Conservation (phyloP, 495 filamentous ascomycete species). For the Xylaria scruposa region DNA sequence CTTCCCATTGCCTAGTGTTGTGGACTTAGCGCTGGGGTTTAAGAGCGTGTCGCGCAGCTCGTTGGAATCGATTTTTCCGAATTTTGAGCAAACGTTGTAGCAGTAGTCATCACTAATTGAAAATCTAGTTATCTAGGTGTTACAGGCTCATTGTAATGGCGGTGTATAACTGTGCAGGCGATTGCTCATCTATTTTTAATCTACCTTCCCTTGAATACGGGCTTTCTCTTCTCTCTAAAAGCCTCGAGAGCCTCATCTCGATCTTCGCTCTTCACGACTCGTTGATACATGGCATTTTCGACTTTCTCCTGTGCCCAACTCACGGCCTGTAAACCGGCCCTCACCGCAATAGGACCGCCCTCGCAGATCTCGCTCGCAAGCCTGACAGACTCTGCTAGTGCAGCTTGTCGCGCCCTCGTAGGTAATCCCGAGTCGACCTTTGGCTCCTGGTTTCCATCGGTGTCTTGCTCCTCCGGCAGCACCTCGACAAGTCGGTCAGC, state of each 20-base stretch:
- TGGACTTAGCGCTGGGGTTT: not conserved
- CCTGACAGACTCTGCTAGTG: slow-evolving; percentile 74
- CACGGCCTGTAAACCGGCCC: slow-evolving; percentile 75
- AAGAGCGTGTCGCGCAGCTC: no score
- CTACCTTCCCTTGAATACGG: slow-evolving; percentile 74
- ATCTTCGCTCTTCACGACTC: slow-evolving; percentile 82
- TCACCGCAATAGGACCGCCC: slow-evolving; percentile 82
- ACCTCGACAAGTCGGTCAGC: slow-evolving; percentile 84
- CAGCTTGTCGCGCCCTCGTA: slow-evolving; percentile 62
- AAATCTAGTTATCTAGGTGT: not conserved
- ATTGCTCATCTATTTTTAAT: not conserved
- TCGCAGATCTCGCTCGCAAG: slow-evolving; percentile 83
- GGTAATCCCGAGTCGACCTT: slow-evolving; percentile 41
- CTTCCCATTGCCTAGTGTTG: not conserved
- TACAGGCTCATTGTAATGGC: not conserved
- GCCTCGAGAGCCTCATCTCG: slow-evolving; percentile 83
- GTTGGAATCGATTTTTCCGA: not conserved
- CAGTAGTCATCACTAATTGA: not conserved
- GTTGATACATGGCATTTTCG: slow-evolving; percentile 80
- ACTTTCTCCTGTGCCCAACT: slow-evolving; percentile 66
- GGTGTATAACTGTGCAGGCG: not conserved
- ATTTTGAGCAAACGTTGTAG: not conserved
- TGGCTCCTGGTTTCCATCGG: slow-evolving; percentile 47
- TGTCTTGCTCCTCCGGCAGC: slow-evolving; percentile 54
- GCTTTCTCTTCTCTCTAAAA: slow-evolving; percentile 90